Percentiles rank a stretch among this genome's conserved stretches.
phyloP scores from a whole-genome alignment of 108 stramenopile genomes.

The Skeletonema potamos region DNA sequence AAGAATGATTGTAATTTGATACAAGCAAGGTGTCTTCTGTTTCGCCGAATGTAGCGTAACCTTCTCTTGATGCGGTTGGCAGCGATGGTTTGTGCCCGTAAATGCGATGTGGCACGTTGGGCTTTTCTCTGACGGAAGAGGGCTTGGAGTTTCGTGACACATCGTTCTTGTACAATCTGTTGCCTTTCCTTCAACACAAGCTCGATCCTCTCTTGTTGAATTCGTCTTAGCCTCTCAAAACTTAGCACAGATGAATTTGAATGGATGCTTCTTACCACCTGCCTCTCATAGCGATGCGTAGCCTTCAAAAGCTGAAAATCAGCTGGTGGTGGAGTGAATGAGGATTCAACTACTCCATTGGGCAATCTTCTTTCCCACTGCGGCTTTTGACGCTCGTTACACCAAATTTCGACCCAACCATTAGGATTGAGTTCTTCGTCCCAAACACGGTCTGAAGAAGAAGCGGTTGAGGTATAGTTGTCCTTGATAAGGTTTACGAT shows the following conservation, averaged over 20 bases:
- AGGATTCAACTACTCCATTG: slow-evolving; percentile 8
- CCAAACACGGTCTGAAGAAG: slow-evolving; percentile 11
- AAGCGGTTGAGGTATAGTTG: slow-evolving; percentile 21
- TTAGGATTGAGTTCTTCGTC: slow-evolving; percentile 40
- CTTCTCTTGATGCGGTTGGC: slow-evolving; percentile 37
- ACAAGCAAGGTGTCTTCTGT: slow-evolving; percentile 11
- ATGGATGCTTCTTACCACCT: slow-evolving; percentile 17
- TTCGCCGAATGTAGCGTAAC: slow-evolving; percentile 11
- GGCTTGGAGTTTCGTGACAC: slow-evolving; percentile 30
- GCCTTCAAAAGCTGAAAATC: slow-evolving; percentile 41
- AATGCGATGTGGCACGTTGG: background rate
- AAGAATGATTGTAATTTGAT: slow-evolving; percentile 29
- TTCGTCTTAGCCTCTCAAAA: slow-evolving; percentile 16
- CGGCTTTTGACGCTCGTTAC: slow-evolving; percentile 15
- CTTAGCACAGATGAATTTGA: slow-evolving; percentile 16
- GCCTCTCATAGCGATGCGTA: slow-evolving; percentile 23
- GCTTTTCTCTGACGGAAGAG: slow-evolving; percentile 30
- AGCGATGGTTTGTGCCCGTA: slow-evolving; percentile 14
- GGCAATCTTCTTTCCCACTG: slow-evolving; percentile 20
- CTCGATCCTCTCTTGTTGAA: slow-evolving; percentile 8
- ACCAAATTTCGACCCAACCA: slow-evolving; percentile 35
- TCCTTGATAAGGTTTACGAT: slow-evolving; percentile 34
- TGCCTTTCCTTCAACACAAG: slow-evolving; percentile 13
- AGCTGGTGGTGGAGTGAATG: slow-evolving; percentile 25
- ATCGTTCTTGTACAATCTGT: slow-evolving; percentile 16